Percentiles rank a stretch among this genome's conserved stretches.
phyloP scores from a whole-genome alignment of 768 basidiomycete species.

The Harrya chromipes region DNA sequence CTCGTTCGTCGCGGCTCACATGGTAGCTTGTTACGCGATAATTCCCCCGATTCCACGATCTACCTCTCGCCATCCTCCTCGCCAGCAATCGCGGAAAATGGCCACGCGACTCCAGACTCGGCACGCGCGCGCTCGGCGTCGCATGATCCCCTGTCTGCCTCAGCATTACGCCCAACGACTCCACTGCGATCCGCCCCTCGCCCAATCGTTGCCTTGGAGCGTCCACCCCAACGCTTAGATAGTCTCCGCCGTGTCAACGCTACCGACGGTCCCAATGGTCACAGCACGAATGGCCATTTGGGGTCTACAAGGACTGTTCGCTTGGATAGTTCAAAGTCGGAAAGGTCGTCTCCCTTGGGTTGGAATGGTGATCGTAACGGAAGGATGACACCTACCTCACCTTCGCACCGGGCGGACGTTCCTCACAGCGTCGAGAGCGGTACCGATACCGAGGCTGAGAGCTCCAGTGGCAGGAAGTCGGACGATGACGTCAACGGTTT shows the following conservation, averaged over 20 bases:
- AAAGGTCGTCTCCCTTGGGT: slow-evolving; percentile 18
- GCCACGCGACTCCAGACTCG: slow-evolving; percentile 38
- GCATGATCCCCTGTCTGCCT: slow-evolving; percentile 19
- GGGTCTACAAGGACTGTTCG: slow-evolving; percentile 9
- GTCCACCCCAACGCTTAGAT: slow-evolving; percentile 32
- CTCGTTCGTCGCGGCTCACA: slow-evolving; percentile 22
- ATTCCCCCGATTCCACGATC: slow-evolving; percentile 24
- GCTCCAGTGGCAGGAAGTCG: slow-evolving; percentile 36
- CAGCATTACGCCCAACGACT: slow-evolving; percentile 7
- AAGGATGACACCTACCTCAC: slow-evolving; percentile 45
- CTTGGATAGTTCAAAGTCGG: slow-evolving; percentile 17
- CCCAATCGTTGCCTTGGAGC: slow-evolving; percentile 34
- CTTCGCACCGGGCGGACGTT: slow-evolving; percentile 64
- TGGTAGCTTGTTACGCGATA: slow-evolving; percentile 25
- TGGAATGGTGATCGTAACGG: slow-evolving; percentile 22
- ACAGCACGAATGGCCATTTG: slow-evolving; percentile 8
- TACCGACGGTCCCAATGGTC: not conserved
- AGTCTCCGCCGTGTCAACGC: slow-evolving; percentile 25
- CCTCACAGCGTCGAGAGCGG: slow-evolving; percentile 72
- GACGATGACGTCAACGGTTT: slow-evolving; percentile 22
- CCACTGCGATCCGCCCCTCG: slow-evolving; percentile 22
- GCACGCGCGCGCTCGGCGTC: slow-evolving; percentile 39
- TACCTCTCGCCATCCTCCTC: slow-evolving; percentile 41
- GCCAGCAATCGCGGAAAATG: slow-evolving; percentile 30
- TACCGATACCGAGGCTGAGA: slow-evolving; percentile 66